A percentile compares a stretch with the other conserved stretches of the same genome.
Evolutionary conservation across 1,139 yeast genomes (phyloP).

Genomic region (Candida tetrigidarum): DNA sequence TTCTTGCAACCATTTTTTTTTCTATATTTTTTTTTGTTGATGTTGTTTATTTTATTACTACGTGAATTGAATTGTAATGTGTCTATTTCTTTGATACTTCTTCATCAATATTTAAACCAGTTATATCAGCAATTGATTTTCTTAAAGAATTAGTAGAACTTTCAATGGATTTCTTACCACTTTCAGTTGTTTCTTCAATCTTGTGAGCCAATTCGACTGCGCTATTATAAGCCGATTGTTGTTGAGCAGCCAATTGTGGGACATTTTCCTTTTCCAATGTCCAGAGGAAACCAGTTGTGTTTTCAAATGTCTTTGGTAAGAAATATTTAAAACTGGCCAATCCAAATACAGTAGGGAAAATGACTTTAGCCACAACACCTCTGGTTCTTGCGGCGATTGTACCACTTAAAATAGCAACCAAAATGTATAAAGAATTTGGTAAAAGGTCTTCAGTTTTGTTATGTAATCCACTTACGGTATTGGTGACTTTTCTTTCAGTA

Average conservation of each 20-base stretch:
- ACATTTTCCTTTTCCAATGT: conserved; percentile 64
- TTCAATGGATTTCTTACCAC: conserved; percentile 44
- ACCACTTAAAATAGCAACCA: conserved; percentile 81
- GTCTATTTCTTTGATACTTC: conserved; percentile 53
- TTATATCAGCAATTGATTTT: conserved; percentile 55
- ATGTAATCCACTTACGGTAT: conserved; percentile 71
- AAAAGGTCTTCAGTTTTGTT: conserved; percentile 72
- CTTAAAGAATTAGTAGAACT: conserved; percentile 48
- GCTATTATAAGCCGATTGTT: conserved; percentile 49
- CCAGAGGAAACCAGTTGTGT: conserved; percentile 67
- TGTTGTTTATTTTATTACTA: no score
- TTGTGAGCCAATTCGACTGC: conserved; percentile 51
- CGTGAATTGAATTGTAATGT: no score
- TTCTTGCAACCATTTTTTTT: conserved; percentile 3
- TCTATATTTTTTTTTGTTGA: not conserved
- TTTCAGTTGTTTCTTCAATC: conserved; percentile 41
- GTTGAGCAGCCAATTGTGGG: conserved; percentile 72
- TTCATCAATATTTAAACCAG: conserved; percentile 72
- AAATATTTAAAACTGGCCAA: conserved; percentile 70
- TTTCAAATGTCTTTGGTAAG: conserved; percentile 76
- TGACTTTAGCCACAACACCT: conserved; percentile 56
- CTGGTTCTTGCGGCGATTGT: conserved; percentile 79
- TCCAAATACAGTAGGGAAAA: conserved; percentile 72
- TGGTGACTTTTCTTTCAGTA: conserved; percentile 68
- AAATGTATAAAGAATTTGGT: conserved; percentile 74